Conservation (phyloP, 2,329 filamentous ascomycete species). For the Xylaria sp. region DNA sequence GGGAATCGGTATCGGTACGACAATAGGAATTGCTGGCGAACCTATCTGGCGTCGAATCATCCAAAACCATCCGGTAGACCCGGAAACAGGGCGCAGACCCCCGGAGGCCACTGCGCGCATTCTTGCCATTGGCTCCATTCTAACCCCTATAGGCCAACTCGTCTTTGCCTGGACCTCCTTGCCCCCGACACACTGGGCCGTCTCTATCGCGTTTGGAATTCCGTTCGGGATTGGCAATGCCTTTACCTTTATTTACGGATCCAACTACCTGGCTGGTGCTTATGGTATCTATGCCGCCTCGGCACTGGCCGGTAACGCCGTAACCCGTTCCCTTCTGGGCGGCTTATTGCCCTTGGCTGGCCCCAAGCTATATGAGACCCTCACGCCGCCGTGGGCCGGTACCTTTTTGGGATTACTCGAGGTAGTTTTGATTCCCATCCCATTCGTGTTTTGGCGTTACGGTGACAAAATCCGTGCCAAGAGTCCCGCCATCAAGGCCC, state of each 20-base stretch:
- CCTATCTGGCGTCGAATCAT: constrained; percentile 82
- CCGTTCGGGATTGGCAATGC: constrained; percentile 83
- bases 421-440: constrained; percentile 79
- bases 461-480: constrained; percentile 64
- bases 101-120: constrained; percentile 86
- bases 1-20: constrained; percentile 73
- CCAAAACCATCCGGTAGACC: constrained; percentile 78
- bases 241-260: constrained; percentile 82
- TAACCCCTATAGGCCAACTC: constrained; percentile 82
- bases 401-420: constrained; percentile 80
- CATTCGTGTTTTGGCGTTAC: constrained; percentile 78
- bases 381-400: constrained; percentile 82
- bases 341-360: constrained; percentile 82
- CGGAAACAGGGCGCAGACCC: constrained; percentile 75
- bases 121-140: constrained; percentile 79
- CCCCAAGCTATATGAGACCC: constrained; percentile 72
- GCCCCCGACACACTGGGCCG: constrained; percentile 84
- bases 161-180: constrained; percentile 91
- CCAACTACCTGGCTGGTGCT: constrained; percentile 80
- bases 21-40: constrained; percentile 71
- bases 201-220: constrained; percentile 80
- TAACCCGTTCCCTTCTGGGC: constrained; percentile 78
- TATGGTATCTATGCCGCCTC: constrained; percentile 87
- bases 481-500: constrained; percentile 60
- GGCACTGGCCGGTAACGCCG: constrained; percentile 82